phyloP scores from a whole-genome alignment of 2,329 filamentous ascomycete genomes.

The Thelonectria blattea region DNA sequence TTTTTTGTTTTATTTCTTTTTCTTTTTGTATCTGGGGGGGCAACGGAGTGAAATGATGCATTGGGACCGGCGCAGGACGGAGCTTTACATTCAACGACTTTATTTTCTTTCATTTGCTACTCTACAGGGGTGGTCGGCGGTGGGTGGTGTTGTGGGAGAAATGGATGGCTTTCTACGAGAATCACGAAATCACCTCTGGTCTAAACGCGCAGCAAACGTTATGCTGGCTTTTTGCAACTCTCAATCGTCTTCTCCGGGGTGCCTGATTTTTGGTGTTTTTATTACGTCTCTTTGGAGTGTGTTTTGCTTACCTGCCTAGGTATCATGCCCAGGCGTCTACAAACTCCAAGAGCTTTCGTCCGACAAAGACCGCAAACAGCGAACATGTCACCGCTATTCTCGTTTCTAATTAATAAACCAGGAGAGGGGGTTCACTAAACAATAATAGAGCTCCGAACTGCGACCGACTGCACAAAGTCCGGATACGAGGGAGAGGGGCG shows the following conservation, averaged over 20 bases:
- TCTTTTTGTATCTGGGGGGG: not conserved
- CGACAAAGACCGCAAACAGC: not conserved
- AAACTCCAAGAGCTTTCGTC: not conserved
- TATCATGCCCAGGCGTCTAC: too few species aligned
- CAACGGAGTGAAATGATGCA: conserved; percentile 26
- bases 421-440: not conserved
- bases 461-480: not conserved
- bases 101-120: conserved; percentile 13
- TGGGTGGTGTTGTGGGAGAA: not conserved
- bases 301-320: too few species aligned
- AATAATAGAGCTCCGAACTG: not conserved
- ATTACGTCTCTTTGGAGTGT: not conserved
- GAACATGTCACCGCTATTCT: not conserved
- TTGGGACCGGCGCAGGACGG: conserved; percentile 28
- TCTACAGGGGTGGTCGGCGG: not conserved
- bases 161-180: conserved; percentile 18
- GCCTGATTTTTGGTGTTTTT: not conserved
- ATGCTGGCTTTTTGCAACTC: conserved; percentile 25
- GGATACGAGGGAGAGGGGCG: not conserved
- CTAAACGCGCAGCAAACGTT: conserved; percentile 14
- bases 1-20: not conserved
- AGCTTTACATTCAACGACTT: conserved; percentile 14
- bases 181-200: conserved; percentile 24
- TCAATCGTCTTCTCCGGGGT: too few species aligned
- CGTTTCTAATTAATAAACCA: conserved; percentile 19